phyloP scores from a whole-genome alignment of 257 asterid genomes.

The Solanum piurae region DNA sequence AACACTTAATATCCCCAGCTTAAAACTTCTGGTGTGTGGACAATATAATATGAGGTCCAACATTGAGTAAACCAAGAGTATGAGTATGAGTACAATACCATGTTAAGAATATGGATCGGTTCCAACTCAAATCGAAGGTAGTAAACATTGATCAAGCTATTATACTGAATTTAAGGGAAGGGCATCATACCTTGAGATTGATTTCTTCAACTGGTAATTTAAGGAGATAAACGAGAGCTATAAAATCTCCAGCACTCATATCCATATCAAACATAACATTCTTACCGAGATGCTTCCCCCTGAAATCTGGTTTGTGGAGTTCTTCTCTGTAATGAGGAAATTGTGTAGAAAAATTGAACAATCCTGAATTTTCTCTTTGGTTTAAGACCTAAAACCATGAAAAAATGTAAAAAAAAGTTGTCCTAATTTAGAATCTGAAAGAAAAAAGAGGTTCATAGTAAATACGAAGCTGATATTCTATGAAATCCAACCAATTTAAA shows the following conservation, averaged over 20 bases:
- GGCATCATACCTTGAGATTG: conserved; percentile 52
- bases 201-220: conserved; percentile 55
- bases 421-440: background rate
- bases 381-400: conserved; percentile 54
- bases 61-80: background rate
- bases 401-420: background rate
- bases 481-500: background rate
- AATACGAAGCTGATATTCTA: too few relatives aligned
- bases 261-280: conserved; percentile 82
- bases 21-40: background rate
- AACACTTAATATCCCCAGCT: background rate
- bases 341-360: conserved; percentile 53
- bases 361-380: conserved; percentile 34
- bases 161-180: background rate
- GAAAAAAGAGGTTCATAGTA: too few relatives aligned
- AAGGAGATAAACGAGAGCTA: conserved; percentile 76
- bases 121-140: background rate
- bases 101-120: background rate
- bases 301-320: conserved; percentile 37
- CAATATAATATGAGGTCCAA: background rate
- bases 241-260: conserved; percentile 89
- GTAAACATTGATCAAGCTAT: background rate
- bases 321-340: conserved; percentile 45
- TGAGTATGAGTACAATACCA: background rate
- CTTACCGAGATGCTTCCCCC: conserved; percentile 40